These are phyloP conservation scores for Cyamopsis tetragonoloba DNA, from an alignment of 306 rosid species.

Conservation along the genomic window DNA sequence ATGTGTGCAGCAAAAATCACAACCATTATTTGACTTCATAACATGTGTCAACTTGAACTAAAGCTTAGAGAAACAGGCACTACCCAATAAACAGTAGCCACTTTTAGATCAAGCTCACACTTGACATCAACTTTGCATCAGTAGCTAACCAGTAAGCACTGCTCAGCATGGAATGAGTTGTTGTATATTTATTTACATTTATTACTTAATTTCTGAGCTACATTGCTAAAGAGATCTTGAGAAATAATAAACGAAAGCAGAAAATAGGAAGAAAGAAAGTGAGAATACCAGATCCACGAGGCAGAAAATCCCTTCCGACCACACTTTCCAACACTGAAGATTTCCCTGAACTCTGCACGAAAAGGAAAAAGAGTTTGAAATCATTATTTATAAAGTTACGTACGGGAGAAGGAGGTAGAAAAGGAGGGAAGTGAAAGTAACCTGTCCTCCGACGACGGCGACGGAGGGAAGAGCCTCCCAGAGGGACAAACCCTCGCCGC, in stretches of 20 bases:
- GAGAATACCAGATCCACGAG: constrained; percentile 92
- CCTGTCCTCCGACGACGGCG: constrained; percentile 99
- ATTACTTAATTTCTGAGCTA: background rate
- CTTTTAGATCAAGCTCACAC: constrained; percentile 1
- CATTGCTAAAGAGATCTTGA: constrained; percentile 17
- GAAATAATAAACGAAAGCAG: background rate
- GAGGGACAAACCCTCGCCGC: constrained; percentile 97
- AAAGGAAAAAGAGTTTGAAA: background rate
- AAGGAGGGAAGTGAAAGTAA: background rate
- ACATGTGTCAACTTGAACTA: too few species aligned
- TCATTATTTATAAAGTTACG: background rate
- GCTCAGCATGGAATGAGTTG: background rate
- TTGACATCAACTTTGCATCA: background rate
- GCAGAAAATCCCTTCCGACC: constrained; percentile 95
- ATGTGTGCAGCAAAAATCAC: too few species aligned
- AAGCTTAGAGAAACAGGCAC: too few species aligned
- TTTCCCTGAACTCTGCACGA: constrained; percentile 81
- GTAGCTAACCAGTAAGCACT: background rate
- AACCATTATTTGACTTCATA: too few species aligned
- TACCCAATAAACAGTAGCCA: background rate
- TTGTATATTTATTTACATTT: background rate
- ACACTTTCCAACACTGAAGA: constrained; percentile 97
- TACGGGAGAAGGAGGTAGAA: background rate
- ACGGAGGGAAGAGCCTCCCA: constrained; percentile 99
- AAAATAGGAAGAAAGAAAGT: background rate